Evolutionary conservation across 176 grass and related monocot species (phyloP).

Genomic region (Oryza rufipogon): DNA sequence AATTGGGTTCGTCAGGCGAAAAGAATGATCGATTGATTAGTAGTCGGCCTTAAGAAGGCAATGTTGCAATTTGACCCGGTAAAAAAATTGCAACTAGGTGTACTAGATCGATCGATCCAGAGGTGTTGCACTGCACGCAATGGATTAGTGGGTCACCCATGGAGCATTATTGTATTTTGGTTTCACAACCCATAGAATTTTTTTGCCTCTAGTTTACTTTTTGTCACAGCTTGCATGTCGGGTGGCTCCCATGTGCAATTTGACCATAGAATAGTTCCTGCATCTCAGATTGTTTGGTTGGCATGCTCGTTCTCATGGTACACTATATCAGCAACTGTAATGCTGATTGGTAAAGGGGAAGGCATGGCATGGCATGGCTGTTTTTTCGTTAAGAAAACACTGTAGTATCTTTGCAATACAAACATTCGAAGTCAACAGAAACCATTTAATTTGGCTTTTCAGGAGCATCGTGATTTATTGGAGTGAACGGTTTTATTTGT

Average conservation of each 20-base stretch:
- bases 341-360: background rate
- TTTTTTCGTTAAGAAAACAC: background rate
- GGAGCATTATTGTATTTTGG: conserved; percentile 32
- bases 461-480: background rate
- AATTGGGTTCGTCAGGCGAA: background rate
- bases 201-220: conserved; percentile 12
- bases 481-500: background rate
- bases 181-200: conserved; percentile 26
- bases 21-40: background rate
- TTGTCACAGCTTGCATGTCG: background rate
- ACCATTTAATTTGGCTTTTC: background rate
- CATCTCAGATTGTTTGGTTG: background rate
- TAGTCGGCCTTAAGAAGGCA: background rate
- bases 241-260: conserved; percentile 11
- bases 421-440: conserved; percentile 9
- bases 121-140: conserved; percentile 22
- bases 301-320: conserved; percentile 6
- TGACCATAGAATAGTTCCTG: background rate
- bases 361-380: background rate
- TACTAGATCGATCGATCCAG: background rate
- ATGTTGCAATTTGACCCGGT: background rate
- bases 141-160: conserved; percentile 22
- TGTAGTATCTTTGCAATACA: background rate
- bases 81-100: background rate
- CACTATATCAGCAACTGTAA: background rate